Base-by-base conservation (phyloP, 2,329 filamentous ascomycete species). In the Ceratocystis ficicola region DNA sequence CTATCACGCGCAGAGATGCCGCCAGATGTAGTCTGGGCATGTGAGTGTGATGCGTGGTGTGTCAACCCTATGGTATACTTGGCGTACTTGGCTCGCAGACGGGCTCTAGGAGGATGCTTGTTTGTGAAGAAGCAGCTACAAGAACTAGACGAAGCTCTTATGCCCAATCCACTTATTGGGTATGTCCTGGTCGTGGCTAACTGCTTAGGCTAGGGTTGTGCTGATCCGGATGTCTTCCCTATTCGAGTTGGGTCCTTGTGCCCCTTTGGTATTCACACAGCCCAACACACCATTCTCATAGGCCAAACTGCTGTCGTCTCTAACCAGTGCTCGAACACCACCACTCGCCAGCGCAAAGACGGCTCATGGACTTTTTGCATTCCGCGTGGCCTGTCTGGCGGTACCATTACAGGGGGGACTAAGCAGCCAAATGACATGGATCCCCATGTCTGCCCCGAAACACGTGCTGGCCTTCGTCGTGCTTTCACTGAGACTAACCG, bases 361-460 rank as follows among this genome's bases (percentile, higher is more conserved):
- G 85, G 85, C 0, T 79, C 76, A 7, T 86, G 84, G 83, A 79
- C 80, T 0, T 87, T 87, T 69, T 79, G 80, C 59, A 82, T 88
- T 5, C 84, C 85, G 0, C 79, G 86, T 1, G 80, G 79, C 7
- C 80, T 84, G 30, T 77, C 81, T 44, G 85, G 85, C 2, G 85
- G 85, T 2, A 87, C 85, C 0, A 77, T 88, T 48, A 80, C 88
- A 22, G 86, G 85, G 4, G 85, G 85, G 0, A 88, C 84, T 8
- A 87, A 86, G 72, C 81, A 87, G 70, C 77, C 79, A 0, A 74
- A 80, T 65, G 76, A 86, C 71, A 85, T 81, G 81, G 76, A 81
- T 60, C 72, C 77, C 0, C 73, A 77, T 20, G 79, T 83, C 1
- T 81, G 77, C 0, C 67, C 69, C 1, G 77, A 78, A 60, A 78